These are phyloP conservation scores for Chlamydomonas reinhardtii DNA, from an alignment of 163 green algal species.

Conservation along the genomic window DNA sequence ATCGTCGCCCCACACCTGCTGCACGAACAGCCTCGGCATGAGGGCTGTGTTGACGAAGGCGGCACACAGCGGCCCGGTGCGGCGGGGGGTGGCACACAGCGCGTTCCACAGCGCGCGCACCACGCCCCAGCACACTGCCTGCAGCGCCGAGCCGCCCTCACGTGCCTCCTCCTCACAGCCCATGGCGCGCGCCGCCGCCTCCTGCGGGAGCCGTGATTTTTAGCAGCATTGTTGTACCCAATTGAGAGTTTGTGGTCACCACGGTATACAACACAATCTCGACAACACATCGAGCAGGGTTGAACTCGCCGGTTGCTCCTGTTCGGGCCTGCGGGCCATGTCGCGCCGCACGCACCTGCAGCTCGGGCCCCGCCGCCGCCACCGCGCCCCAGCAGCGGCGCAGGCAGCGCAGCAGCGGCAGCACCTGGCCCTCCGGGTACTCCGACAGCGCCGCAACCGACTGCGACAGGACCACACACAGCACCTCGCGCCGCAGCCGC, in stretches of 20 bases:
- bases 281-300: too few species aligned
- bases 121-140: constrained; percentile 21
- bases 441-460: constrained; percentile 30
- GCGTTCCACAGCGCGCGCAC: constrained; percentile 45
- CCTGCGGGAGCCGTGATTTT: background rate
- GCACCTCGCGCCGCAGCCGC: background rate
- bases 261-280: too few species aligned
- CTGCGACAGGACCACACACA: constrained; percentile 2
- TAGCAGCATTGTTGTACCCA: too few species aligned
- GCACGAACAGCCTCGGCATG: constrained; percentile 26
- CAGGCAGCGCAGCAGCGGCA: constrained; percentile 43
- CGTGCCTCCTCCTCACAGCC: background rate
- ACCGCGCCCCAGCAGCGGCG: constrained; percentile 30
- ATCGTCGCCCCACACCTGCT: background rate
- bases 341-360: constrained; percentile 29
- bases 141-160: background rate
- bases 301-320: too few species aligned
- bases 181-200: background rate
- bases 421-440: constrained; percentile 47
- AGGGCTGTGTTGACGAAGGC: constrained; percentile 48
- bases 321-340: too few species aligned
- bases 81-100: constrained; percentile 29
- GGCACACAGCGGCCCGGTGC: constrained; percentile 33
- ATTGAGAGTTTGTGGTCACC: too few species aligned
- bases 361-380: background rate